Percentiles rank a stretch among this genome's conserved stretches.
Conservation (phyloP, 768 basidiomycete genomes). For the Russula brevipes region DNA sequence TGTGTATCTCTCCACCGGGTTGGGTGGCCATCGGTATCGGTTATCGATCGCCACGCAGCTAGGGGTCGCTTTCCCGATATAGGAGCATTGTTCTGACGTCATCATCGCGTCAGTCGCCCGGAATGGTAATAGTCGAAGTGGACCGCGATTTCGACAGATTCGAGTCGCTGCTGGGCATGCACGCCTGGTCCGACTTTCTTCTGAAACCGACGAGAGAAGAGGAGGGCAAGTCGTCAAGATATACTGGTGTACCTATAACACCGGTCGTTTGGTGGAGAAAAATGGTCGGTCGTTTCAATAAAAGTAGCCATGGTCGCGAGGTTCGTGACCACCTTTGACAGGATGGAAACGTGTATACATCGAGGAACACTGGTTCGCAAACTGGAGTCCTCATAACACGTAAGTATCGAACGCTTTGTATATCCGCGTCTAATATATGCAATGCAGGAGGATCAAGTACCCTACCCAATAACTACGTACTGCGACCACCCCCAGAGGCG, state of each 20-base stretch:
- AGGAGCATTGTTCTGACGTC: not conserved
- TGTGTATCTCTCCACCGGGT: not conserved
- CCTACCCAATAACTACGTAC: constrained; percentile 38
- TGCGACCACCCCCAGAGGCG: constrained; percentile 41
- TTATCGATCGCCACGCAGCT: too few relatives aligned
- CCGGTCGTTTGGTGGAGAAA: constrained; percentile 42
- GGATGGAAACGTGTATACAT: constrained; percentile 47
- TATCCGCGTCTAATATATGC: not conserved
- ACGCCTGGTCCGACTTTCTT: constrained; percentile 41
- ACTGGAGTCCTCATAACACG: constrained; percentile 32
- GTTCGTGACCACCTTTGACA: constrained; percentile 17
- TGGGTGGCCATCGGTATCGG: too few relatives aligned
- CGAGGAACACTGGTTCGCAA: constrained; percentile 41
- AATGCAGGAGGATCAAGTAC: constrained; percentile 30
- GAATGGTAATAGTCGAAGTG: constrained; percentile 44
- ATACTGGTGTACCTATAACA: constrained; percentile 39
- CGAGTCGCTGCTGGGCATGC: constrained; percentile 39
- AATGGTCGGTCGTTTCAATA: constrained; percentile 33
- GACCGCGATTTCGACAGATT: constrained; percentile 31
- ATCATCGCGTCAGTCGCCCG: constrained; percentile 33
- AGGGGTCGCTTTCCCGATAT: too few relatives aligned
- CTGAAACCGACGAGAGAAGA: constrained; percentile 32
- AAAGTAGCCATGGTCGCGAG: not conserved
- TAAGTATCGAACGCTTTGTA: constrained; percentile 16
- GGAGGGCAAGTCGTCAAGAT: constrained; percentile 31